Evolutionary conservation across 306 rosid genomes (phyloP).

Genomic region (Cucurbita ficifolia): DNA sequence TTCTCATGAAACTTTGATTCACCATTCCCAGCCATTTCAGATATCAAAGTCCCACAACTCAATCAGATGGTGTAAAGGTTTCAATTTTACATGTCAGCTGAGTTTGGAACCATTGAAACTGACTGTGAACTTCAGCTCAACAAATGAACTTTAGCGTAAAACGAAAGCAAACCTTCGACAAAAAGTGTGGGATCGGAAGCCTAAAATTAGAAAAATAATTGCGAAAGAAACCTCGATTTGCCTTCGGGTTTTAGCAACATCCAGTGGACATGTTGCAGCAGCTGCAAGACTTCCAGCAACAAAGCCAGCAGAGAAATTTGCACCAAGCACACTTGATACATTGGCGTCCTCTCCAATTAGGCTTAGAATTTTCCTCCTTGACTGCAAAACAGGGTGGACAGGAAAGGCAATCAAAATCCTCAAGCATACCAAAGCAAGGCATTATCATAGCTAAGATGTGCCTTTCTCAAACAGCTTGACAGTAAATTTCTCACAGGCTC

Average conservation of each 20-base stretch:
- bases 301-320: conserved; percentile 77
- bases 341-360: conserved; percentile 45
- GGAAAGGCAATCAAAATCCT: conserved; percentile 7
- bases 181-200: not conserved
- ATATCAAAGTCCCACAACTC: not conserved
- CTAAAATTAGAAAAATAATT: not conserved
- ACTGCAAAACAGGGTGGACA: conserved; percentile 21
- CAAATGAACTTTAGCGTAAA: not conserved
- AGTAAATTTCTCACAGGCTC: conserved; percentile 59
- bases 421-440: conserved; percentile 13
- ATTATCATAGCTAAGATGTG: not conserved
- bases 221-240: conserved; percentile 62
- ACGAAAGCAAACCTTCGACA: not conserved
- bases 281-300: conserved; percentile 84
- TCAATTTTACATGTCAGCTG: not conserved
- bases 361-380: conserved; percentile 48
- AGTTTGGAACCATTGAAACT: not conserved
- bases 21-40: not conserved
- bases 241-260: conserved; percentile 79
- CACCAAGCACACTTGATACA: conserved; percentile 45
- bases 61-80: not conserved
- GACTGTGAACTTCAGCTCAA: not conserved
- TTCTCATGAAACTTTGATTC: not conserved
- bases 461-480: not conserved
- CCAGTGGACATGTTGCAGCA: conserved; percentile 87